Evolutionary conservation across 2,329 filamentous ascomycete species (phyloP).

Genomic region (Hypoxylon sp.): DNA sequence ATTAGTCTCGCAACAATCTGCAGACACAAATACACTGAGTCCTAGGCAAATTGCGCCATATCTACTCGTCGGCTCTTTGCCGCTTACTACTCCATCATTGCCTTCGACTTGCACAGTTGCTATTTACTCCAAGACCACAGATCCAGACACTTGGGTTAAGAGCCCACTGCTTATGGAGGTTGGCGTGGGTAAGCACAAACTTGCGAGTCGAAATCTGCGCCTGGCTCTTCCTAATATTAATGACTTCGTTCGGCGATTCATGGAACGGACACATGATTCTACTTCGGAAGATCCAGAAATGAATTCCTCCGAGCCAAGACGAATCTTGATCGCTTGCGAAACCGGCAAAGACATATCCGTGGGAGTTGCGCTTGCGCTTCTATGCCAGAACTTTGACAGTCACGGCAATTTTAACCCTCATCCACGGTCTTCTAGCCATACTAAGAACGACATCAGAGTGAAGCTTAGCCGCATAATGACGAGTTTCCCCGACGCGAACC

Average conservation of each 20-base stretch:
- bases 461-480: conserved; percentile 87
- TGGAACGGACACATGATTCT: conserved; percentile 48
- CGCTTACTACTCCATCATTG: conserved; percentile 28
- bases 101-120: conserved; percentile 58
- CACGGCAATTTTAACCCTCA: conserved; percentile 62
- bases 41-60: conserved; percentile 56
- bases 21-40: conserved; percentile 15
- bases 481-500: conserved; percentile 83
- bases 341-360: conserved; percentile 86
- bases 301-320: conserved; percentile 6
- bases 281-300: conserved; percentile 45
- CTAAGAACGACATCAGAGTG: conserved; percentile 83
- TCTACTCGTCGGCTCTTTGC: conserved; percentile 50
- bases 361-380: conserved; percentile 80
- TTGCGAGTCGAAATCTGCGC: conserved; percentile 87
- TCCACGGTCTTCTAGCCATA: conserved; percentile 60
- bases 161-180: conserved; percentile 65
- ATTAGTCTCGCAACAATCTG: conserved; percentile 56
- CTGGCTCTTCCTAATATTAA: conserved; percentile 75
- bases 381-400: conserved; percentile 81
- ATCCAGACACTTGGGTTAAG: conserved; percentile 61
- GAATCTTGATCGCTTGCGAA: conserved; percentile 77
- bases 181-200: conserved; percentile 78
- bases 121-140: conserved; percentile 61
- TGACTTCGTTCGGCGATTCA: conserved; percentile 65